These are phyloP conservation scores for Myriosclerotinia curreyana DNA, from an alignment of 2,329 filamentous ascomycete genomes.

Conservation along the genomic window DNA sequence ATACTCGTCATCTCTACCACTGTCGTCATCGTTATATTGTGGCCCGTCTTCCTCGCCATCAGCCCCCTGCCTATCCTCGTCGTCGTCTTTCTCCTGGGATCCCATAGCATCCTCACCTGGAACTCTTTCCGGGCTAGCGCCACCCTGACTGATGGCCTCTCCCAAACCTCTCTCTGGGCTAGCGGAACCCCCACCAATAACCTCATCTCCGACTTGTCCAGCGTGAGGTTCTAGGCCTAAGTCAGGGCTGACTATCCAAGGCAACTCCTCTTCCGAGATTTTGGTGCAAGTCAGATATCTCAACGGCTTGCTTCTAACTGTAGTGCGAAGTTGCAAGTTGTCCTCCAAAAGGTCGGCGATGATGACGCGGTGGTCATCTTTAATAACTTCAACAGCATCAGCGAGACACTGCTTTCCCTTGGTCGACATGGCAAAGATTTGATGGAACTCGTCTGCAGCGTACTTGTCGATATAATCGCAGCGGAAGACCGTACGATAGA, in stretches of 20 bases:
- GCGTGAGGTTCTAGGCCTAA: not conserved
- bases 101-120: not conserved
- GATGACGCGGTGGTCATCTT: slow-evolving; percentile 17
- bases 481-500: slow-evolving; percentile 32
- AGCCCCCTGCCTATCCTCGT: not conserved
- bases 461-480: slow-evolving; percentile 26
- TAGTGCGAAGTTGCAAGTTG: not conserved
- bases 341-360: slow-evolving; percentile 16
- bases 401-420: slow-evolving; percentile 20
- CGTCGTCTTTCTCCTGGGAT: not conserved
- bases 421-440: slow-evolving; percentile 18
- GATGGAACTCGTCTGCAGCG: slow-evolving; percentile 15
- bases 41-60: not conserved
- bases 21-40: not conserved
- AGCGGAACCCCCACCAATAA: not conserved
- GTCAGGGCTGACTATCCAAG: slow-evolving; percentile 45
- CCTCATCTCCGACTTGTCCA: not conserved
- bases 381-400: slow-evolving; percentile 15
- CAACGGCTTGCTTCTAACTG: slow-evolving; percentile 3
- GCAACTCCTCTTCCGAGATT: slow-evolving; percentile 58
- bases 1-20: not conserved
- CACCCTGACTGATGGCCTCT: not conserved
- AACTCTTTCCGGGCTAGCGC: not conserved
- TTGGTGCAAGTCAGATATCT: slow-evolving; percentile 29
- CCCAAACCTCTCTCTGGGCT: not conserved